These are phyloP conservation scores for Geosmithia morbida DNA, from an alignment of 2,329 filamentous ascomycete species.

Conservation along the genomic window DNA sequence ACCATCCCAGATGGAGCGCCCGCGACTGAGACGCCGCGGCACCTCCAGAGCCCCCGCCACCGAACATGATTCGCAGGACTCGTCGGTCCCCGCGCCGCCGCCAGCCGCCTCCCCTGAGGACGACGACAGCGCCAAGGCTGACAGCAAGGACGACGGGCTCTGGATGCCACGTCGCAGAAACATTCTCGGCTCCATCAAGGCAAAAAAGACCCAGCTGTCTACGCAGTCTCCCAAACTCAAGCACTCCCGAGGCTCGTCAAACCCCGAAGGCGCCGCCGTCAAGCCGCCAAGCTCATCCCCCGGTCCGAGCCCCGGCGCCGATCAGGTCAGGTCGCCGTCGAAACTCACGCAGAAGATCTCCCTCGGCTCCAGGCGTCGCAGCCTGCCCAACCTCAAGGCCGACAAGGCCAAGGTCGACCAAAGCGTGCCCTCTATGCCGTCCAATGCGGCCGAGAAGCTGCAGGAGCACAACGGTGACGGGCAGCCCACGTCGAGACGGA, in stretches of 20 bases:
- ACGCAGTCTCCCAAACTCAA: background rate
- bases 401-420: background rate
- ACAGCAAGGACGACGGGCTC: background rate
- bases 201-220: background rate
- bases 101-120: background rate
- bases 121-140: background rate
- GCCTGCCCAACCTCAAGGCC: slow-evolving; percentile 1
- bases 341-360: slow-evolving; percentile 1
- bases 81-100: no score
- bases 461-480: slow-evolving; percentile 1
- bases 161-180: background rate
- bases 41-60: background rate
- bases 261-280: background rate
- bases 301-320: background rate
- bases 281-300: background rate
- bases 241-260: slow-evolving; percentile 1
- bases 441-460: slow-evolving; percentile 3
- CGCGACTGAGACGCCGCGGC: background rate
- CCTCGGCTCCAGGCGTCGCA: background rate
- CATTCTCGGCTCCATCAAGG: background rate
- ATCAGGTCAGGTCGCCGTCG: background rate
- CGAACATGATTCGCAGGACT: background rate
- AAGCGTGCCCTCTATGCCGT: slow-evolving; percentile 3
- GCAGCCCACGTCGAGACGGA: background rate
- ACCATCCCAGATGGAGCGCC: background rate